Conservation (phyloP, 2,329 filamentous ascomycete genomes). For the Amesomyces nigricolor region DNA sequence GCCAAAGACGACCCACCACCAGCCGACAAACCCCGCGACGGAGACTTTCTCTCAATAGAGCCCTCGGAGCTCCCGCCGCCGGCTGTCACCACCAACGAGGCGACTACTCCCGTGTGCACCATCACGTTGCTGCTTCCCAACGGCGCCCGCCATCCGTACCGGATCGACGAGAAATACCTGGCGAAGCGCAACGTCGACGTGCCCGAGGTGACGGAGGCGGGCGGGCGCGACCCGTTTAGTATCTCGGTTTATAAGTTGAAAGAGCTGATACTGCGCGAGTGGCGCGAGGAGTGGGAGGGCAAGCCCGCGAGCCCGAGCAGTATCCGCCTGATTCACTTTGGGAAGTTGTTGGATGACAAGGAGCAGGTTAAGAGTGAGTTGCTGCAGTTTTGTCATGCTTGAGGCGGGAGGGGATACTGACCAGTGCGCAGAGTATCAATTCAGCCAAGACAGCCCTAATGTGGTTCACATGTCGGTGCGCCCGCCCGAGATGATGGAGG, state of each 20-base stretch:
- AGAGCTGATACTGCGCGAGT: constrained; percentile 87
- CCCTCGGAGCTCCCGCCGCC: constrained; percentile 24
- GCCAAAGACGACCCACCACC: constrained; percentile 29
- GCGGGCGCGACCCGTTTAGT: constrained; percentile 70
- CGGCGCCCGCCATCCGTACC: constrained; percentile 82
- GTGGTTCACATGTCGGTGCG: constrained; percentile 94
- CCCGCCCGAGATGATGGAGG: constrained; percentile 78
- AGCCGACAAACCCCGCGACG: constrained; percentile 25
- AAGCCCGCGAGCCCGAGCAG: constrained; percentile 80
- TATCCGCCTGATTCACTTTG: constrained; percentile 88
- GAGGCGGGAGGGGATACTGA: background rate
- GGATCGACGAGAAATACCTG: constrained; percentile 81
- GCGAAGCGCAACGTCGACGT: constrained; percentile 72
- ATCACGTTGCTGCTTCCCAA: constrained; percentile 80
- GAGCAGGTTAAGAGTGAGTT: constrained; percentile 71
- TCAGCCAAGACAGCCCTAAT: constrained; percentile 68
- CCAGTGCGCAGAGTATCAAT: constrained; percentile 61
- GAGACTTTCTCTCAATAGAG: constrained; percentile 33
- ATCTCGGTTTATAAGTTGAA: constrained; percentile 93
- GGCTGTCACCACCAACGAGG: constrained; percentile 19
- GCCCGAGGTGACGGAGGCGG: constrained; percentile 55
- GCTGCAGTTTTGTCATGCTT: background rate
- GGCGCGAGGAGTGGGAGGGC: constrained; percentile 86
- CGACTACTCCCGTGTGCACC: constrained; percentile 46
- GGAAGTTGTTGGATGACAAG: constrained; percentile 86